These are phyloP conservation scores for Suillus placidus DNA, from an alignment of 768 basidiomycete genomes.

Conservation along the genomic window DNA sequence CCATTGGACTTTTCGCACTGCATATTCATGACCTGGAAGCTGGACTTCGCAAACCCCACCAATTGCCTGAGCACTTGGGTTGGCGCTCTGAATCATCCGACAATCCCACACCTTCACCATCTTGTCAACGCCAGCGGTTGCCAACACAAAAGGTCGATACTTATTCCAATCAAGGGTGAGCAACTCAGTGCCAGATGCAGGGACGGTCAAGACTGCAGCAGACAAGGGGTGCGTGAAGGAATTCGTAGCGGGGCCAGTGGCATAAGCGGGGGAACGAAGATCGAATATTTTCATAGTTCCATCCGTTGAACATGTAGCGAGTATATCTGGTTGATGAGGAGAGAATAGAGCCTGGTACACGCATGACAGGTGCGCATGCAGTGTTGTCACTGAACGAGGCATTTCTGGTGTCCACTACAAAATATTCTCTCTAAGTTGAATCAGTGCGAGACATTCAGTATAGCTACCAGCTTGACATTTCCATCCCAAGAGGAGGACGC, in stretches of 20 bases:
- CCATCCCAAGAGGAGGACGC: slow-evolving; percentile 93
- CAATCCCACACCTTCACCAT: slow-evolving; percentile 82
- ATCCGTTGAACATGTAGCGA: slow-evolving; percentile 86
- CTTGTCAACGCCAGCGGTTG: slow-evolving; percentile 81
- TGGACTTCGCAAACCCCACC: slow-evolving; percentile 74
- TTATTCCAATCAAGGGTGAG: slow-evolving; percentile 93
- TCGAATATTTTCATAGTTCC: slow-evolving; percentile 87
- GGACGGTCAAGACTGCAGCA: slow-evolving; percentile 73
- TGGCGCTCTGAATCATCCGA: slow-evolving; percentile 71
- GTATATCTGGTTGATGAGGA: slow-evolving; percentile 80
- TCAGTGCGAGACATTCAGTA: background rate
- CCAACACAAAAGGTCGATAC: slow-evolving; percentile 77
- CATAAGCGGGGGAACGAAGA: slow-evolving; percentile 64
- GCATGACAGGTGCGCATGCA: slow-evolving; percentile 83
- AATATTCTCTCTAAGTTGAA: background rate
- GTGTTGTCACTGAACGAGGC: slow-evolving; percentile 74
- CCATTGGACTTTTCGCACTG: slow-evolving; percentile 88
- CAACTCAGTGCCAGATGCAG: slow-evolving; percentile 77
- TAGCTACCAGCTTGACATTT: slow-evolving; percentile 78
- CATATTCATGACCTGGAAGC: slow-evolving; percentile 86
- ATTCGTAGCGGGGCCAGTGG: slow-evolving; percentile 50
- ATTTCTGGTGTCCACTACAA: slow-evolving; percentile 87
- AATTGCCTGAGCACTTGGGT: slow-evolving; percentile 51
- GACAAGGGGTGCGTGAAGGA: slow-evolving; percentile 69
- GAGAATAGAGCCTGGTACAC: slow-evolving; percentile 93